These are phyloP conservation scores for Pyrus betulifolia DNA, from an alignment of 306 rosid species.

Conservation along the genomic window DNA sequence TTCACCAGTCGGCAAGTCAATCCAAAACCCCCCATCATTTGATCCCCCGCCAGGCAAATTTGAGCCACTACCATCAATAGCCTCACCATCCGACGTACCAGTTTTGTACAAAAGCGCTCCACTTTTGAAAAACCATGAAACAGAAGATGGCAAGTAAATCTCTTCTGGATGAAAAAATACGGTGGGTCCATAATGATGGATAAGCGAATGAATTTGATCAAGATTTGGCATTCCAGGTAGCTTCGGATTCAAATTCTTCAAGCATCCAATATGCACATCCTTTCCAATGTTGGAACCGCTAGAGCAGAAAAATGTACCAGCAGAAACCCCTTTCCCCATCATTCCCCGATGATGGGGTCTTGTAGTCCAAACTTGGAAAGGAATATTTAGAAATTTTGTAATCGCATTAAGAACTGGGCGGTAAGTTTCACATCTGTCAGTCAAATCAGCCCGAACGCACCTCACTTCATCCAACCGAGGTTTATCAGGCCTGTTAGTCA, in stretches of 20 bases:
- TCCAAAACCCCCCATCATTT: conserved; percentile 70
- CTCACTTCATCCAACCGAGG: conserved; percentile 64
- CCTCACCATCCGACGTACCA: conserved; percentile 41
- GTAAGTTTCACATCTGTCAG: conserved; percentile 57
- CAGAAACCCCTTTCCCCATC: conserved; percentile 58
- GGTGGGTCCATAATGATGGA: conserved; percentile 82
- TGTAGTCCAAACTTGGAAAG: conserved; percentile 52
- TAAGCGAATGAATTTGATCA: conserved; percentile 67
- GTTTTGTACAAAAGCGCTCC: conserved; percentile 54
- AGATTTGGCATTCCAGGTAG: conserved; percentile 60
- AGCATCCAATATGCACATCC: conserved; percentile 57
- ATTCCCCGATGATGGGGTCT: conserved; percentile 63
- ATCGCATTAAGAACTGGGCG: conserved; percentile 30
- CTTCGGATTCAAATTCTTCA: conserved; percentile 58
- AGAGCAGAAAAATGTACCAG: conserved; percentile 66
- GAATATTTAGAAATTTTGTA: conserved; percentile 20
- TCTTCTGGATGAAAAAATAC: conserved; percentile 81
- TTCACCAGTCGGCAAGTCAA: conserved; percentile 65
- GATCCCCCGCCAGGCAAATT: conserved; percentile 67
- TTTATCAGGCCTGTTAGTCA: conserved; percentile 47
- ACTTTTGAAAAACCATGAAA: conserved; percentile 73
- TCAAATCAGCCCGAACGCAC: conserved; percentile 73
- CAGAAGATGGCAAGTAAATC: conserved; percentile 81
- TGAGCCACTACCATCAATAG: conserved; percentile 53
- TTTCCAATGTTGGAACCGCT: conserved; percentile 32